Percentiles rank a stretch among this genome's conserved stretches.
Evolutionary conservation across 116 monocot genomes (phyloP).

Genomic region (Papilionanthe hybrid): DNA sequence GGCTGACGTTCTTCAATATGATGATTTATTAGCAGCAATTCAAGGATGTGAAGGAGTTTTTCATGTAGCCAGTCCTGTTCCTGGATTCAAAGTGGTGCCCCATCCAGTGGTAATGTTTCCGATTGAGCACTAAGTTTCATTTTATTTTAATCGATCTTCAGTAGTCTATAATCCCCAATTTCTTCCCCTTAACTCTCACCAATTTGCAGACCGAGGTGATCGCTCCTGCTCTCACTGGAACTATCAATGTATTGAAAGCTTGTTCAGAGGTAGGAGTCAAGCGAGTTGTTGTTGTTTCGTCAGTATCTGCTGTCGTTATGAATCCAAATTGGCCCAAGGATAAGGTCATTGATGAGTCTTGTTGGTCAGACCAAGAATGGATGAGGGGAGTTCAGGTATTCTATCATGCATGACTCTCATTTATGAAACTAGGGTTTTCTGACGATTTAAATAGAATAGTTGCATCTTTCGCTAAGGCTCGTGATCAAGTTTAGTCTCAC

Average conservation of each 20-base stretch:
- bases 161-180: background rate
- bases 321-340: slow-evolving; percentile 28
- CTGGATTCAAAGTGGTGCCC: slow-evolving; percentile 14
- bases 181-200: background rate
- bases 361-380: slow-evolving; percentile 19
- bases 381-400: slow-evolving; percentile 15
- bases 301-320: slow-evolving; percentile 14
- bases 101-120: slow-evolving; percentile 39
- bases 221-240: slow-evolving; percentile 36
- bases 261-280: slow-evolving; percentile 31
- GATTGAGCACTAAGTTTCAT: too few species aligned
- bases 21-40: slow-evolving; percentile 30
- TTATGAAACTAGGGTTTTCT: too few species aligned
- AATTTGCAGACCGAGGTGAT: slow-evolving; percentile 22
- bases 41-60: slow-evolving; percentile 67
- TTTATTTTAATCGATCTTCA: background rate
- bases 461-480: too few species aligned
- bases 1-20: slow-evolving; percentile 44
- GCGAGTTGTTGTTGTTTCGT: slow-evolving; percentile 42
- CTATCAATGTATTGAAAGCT: slow-evolving; percentile 37
- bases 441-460: too few species aligned
- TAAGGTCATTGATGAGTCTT: slow-evolving; percentile 34
- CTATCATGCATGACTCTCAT: too few species aligned
- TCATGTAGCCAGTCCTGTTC: slow-evolving; percentile 44
- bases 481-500: too few species aligned